Conservation (phyloP, 495 filamentous ascomycete species). For the Aspergillus diversus region DNA sequence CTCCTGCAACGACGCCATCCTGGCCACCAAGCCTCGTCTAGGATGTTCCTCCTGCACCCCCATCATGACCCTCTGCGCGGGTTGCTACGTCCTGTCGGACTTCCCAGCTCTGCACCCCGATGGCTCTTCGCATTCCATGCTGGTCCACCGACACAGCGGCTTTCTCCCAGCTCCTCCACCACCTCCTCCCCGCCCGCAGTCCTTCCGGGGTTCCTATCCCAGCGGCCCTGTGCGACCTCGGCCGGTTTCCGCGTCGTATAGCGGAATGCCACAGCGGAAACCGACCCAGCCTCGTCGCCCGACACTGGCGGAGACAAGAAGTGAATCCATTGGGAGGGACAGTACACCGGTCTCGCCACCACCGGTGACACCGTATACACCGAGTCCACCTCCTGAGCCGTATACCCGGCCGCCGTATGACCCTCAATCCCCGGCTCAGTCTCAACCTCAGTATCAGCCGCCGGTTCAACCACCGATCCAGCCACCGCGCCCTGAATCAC, state of each 20-base stretch:
- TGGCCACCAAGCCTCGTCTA: conserved; percentile 6
- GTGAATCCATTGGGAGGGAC: not conserved
- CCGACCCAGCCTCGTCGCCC: conserved; percentile 3
- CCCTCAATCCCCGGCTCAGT: not conserved
- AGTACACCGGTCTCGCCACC: not conserved
- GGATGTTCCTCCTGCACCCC: conserved; percentile 11
- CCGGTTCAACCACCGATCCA: not conserved
- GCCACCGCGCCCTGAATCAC: not conserved
- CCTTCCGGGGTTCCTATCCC: not conserved
- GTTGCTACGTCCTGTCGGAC: conserved; percentile 13
- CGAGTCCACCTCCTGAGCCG: not conserved
- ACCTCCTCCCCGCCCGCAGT: not conserved
- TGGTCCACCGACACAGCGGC: conserved; percentile 6
- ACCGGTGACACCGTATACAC: not conserved
- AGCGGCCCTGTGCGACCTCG: not conserved
- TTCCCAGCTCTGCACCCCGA: conserved; percentile 11
- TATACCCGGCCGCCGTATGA: not conserved
- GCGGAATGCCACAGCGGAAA: conserved; percentile 8
- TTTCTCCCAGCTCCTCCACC: conserved; percentile 14
- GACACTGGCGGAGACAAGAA: not conserved
- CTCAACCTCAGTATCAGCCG: not conserved
- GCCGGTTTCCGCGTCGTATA: not conserved
- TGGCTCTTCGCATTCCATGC: conserved; percentile 6
- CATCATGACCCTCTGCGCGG: conserved; percentile 12
- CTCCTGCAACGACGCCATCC: conserved; percentile 12